These are phyloP conservation scores for Neofusicoccum parvum DNA, from an alignment of 2,329 filamentous ascomycete genomes.

Conservation along the genomic window DNA sequence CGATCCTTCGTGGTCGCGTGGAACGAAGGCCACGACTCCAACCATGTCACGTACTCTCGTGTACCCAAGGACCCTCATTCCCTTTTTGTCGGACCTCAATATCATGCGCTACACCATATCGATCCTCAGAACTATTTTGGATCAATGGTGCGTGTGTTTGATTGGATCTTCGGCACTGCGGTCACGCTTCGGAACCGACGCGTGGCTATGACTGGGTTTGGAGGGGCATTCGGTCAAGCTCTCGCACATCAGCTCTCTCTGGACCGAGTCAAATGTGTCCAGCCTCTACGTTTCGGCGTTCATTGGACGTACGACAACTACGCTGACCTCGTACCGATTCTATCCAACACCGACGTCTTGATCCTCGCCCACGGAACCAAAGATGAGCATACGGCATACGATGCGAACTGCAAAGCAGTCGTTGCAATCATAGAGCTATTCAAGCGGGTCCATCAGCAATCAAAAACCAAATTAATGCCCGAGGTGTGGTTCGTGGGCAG, in stretches of 20 bases:
- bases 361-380: slow-evolving; percentile 9
- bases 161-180: slow-evolving; percentile 3
- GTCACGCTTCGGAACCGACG: not conserved
- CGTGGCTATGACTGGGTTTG: not conserved
- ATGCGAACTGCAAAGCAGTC: not conserved
- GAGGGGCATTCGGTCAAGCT: not conserved
- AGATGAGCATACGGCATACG: not conserved
- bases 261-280: not conserved
- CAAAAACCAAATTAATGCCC: not conserved
- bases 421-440: not conserved
- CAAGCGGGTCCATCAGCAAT: not conserved
- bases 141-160: not conserved
- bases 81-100: not conserved
- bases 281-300: not conserved
- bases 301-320: slow-evolving; percentile 1
- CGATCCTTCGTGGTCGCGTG: not conserved
- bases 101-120: not conserved
- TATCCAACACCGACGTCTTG: not conserved
- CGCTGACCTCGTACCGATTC: not conserved
- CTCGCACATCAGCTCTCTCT: not conserved
- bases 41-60: not conserved
- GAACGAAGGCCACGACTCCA: not conserved
- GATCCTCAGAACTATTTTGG: not conserved
- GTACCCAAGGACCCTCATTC: not conserved
- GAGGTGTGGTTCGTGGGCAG: slow-evolving; percentile 10